Evolutionary conservation across 2,329 filamentous ascomycete species (phyloP), one percentile per base, ranked within the genome.

Genomic region (Cladosporium sp.): DNA sequence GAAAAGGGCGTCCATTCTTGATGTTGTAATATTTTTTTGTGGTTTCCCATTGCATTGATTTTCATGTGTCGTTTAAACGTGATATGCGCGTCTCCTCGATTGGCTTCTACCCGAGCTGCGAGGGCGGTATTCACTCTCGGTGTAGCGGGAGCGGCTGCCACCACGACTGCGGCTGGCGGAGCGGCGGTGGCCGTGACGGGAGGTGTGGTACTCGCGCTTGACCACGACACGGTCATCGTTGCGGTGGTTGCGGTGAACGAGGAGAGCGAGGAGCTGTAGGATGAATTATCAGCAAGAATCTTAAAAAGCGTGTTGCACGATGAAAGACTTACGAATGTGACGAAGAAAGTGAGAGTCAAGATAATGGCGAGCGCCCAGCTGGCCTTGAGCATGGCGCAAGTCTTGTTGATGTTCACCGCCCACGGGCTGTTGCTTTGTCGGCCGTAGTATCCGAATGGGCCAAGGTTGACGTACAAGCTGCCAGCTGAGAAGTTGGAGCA

Each of bases 331-430:
- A 94, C 79, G 60, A 87, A 85, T 3, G 92, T 95, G 74, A 90
- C 82, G 76, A 90, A 89, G 80, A 96, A 97, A 76, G 93, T 89
- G 69, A 95, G 81, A 70, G 83, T 82, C 77, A 95, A 91, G 85
- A 97, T 96, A 77, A 98, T 97, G 58, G 87, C 92, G 71, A 97
- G 89, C 2, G 92, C 94, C 79, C 92, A 98, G 70, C 84, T 85
- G 0, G 93, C 90, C 85, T 97, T 98, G 74, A 97, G 86, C 92
- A 97, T 95, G 58, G 90, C 86, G 80, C 94, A 98, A 5, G 88
- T 87, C 83, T 94, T 94, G 78, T 91, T 84, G 43, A 88, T 78
- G 62, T 84, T 78, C 48, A 88, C 74, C 49, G 83, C 77, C 66
- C 87, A 80, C 10, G 73, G 73, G 64, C 79, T 83, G 39, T 85